Base-by-base conservation (phyloP, 257 asterid genomes). In the Galeopsis tetrahit region DNA sequence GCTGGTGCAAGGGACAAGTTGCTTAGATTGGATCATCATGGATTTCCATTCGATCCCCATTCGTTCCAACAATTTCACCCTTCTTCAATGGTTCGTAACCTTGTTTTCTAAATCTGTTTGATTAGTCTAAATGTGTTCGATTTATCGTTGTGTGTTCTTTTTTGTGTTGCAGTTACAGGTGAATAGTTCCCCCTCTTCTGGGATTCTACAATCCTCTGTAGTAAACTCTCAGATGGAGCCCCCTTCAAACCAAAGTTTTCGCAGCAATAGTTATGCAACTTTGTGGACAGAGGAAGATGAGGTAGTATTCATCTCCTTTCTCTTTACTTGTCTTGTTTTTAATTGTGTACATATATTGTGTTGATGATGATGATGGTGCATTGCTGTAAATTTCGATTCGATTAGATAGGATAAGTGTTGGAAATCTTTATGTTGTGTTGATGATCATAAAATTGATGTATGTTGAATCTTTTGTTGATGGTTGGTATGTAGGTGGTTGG, bases 161-260 rank as follows among this genome's bases (percentile, higher is more conserved):
- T 46, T 3, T 33, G 48, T 33, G 7, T 49, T 43, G 43, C 11
- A 53, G 49, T 73, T 84, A 79, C 85, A 88, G 90, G 86, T 84
- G 86, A 88, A 38, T 8, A 49, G 73, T 77, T 53, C 84, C 74
- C 82, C 87, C 74, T 83, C 87, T 68, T 61, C 91, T 6, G 87
- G 85, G 63, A 88, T 86, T 70, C 82, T 89, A 61, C 71, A 79
- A n/a, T 79, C 94, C n/a, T 77, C 96, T 57, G 75, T 77, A 31
- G 32, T 63, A 39, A 81, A 76, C 79, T 79, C 74, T 68, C 96
- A 78, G 78, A 84, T 81, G 85, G 98, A 93, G 98, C 97, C 90
- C 98, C 97, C 97, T 93, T 93, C 97, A 88, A 93, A 85, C 96
- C 98, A 91, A 93, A 93, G 79, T 75, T 79, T 75, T 58, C 83